These are phyloP conservation scores for Apiospora malaysiana DNA, from an alignment of 2,329 filamentous ascomycete genomes.

Conservation along the genomic window DNA sequence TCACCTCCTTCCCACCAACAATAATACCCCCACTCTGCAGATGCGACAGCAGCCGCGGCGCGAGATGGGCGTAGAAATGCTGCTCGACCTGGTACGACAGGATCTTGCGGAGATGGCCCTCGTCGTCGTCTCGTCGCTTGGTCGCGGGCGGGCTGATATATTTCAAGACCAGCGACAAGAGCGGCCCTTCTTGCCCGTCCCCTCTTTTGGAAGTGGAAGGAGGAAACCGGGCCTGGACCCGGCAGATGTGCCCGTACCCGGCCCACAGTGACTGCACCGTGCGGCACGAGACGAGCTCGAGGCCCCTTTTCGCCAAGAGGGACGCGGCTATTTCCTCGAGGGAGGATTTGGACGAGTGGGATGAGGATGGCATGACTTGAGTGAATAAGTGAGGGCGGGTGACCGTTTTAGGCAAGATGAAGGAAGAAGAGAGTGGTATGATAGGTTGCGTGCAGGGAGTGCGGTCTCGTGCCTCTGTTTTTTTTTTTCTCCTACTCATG, in stretches of 20 bases:
- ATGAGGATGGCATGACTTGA: neutral
- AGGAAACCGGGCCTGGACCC: slow-evolving; percentile 51
- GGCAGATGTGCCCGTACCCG: slow-evolving; percentile 62
- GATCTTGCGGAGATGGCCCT: slow-evolving; percentile 70
- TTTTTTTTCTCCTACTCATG: neutral
- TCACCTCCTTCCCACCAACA: slow-evolving; percentile 36
- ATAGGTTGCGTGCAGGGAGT: neutral
- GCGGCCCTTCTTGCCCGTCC: slow-evolving; percentile 21
- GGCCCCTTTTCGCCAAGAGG: slow-evolving; percentile 25
- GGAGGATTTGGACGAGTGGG: neutral
- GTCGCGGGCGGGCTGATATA: slow-evolving; percentile 59
- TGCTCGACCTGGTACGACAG: slow-evolving; percentile 72
- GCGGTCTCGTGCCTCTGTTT: no score
- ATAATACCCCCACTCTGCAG: slow-evolving; percentile 17
- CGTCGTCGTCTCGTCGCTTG: slow-evolving; percentile 46
- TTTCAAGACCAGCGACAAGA: slow-evolving; percentile 62
- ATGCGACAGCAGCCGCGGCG: slow-evolving; percentile 48
- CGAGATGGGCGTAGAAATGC: slow-evolving; percentile 65
- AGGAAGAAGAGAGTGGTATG: neutral
- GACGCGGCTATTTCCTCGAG: slow-evolving; percentile 21
- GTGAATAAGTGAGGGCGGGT: neutral
- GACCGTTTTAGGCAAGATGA: neutral
- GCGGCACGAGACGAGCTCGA: slow-evolving; percentile 46
- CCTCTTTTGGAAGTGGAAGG: no score
- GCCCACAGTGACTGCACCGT: slow-evolving; percentile 55